Evolutionary conservation across 225 moss, liverwort and hornwort genomes (phyloP).

Genomic region (Anthoceros angustus): DNA sequence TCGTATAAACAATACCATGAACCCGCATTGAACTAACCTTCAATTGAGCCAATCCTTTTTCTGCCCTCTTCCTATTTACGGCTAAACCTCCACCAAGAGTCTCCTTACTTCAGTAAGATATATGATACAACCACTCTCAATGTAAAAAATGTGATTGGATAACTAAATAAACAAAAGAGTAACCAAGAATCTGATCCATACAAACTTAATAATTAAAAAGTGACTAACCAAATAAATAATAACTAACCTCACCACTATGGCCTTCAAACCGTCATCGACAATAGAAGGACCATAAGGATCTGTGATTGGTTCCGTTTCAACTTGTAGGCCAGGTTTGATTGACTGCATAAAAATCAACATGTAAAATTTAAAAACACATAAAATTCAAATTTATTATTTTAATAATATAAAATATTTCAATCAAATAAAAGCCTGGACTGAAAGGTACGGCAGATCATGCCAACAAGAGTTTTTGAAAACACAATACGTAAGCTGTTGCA

Average conservation of each 20-base stretch:
- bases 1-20: not conserved
- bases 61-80: conserved; percentile 61
- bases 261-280: conserved; percentile 50
- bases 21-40: conserved; percentile 24
- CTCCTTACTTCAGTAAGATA: no score
- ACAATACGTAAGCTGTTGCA: conserved; percentile 5
- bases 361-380: no score
- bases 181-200: not conserved
- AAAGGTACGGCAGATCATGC: not conserved
- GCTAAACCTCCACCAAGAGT: conserved; percentile 57
- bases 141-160: no score
- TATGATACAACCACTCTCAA: no score
- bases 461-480: not conserved
- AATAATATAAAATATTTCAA: not conserved
- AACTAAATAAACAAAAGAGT: conserved; percentile 9
- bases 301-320: conserved; percentile 49
- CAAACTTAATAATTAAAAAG: conserved; percentile 5
- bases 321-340: conserved; percentile 48
- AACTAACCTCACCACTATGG: conserved; percentile 57
- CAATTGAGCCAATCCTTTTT: conserved; percentile 49
- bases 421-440: not conserved
- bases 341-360: conserved; percentile 30
- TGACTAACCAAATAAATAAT: not conserved
- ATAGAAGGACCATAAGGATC: conserved; percentile 83
- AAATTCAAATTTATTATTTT: not conserved